Conservation (phyloP, 2,329 filamentous ascomycete genomes). For the Fusarium nelsonii region DNA sequence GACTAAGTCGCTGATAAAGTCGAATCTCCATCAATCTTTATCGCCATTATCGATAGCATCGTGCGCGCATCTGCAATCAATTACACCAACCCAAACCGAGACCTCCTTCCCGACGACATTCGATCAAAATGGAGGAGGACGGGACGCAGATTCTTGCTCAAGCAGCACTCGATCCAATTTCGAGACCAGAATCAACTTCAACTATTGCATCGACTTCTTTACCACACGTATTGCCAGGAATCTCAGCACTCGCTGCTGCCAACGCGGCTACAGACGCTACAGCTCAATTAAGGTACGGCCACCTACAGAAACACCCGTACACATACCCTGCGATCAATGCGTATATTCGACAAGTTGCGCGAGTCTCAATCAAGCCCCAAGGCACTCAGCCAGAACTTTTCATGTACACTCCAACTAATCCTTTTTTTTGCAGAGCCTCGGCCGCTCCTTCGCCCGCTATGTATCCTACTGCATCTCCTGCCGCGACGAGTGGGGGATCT, state of each 20-base stretch:
- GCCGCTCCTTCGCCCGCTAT: constrained; percentile 42
- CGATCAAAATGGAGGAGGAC: constrained; percentile 60
- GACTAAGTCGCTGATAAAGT: constrained; percentile 8
- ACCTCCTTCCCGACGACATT: constrained; percentile 1
- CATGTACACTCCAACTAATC: constrained; percentile 36
- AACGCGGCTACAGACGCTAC: constrained; percentile 56
- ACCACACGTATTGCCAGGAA: constrained; percentile 59
- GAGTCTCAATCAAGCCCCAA: not conserved
- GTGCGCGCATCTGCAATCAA: constrained; percentile 10
- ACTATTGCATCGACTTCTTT: constrained; percentile 57
- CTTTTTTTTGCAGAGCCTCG: constrained; percentile 34
- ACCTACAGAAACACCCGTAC: not conserved
- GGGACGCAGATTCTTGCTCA: constrained; percentile 56
- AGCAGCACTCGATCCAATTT: constrained; percentile 61
- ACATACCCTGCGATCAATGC: constrained; percentile 2
- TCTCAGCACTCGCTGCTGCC: constrained; percentile 60
- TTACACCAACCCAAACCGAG: not conserved
- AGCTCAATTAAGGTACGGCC: constrained; percentile 62
- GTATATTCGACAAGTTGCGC: constrained; percentile 3
- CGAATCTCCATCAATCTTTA: constrained; percentile 1
- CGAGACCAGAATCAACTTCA: constrained; percentile 63
- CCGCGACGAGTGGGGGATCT: constrained; percentile 56
- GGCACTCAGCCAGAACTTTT: not conserved
- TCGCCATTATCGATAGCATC: constrained; percentile 18
- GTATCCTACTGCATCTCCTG: constrained; percentile 53